A percentile compares a stretch with the other conserved stretches of the same genome.
Evolutionary conservation across 208 protist genomes (phyloP).

Genomic region (Acanthamoeba lenticulata): DNA sequence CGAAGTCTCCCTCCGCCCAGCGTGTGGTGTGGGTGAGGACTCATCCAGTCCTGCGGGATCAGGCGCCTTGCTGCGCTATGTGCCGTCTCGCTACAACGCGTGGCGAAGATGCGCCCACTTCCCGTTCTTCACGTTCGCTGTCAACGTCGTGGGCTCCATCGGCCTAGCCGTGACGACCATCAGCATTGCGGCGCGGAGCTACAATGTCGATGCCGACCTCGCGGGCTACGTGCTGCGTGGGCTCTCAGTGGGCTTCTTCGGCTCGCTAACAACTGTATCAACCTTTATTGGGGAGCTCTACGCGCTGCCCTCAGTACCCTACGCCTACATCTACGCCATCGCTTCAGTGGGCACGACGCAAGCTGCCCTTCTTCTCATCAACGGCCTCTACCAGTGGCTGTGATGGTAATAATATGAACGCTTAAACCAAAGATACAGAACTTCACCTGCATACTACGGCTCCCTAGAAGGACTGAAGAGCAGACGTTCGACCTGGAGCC

Average conservation of each 20-base stretch:
- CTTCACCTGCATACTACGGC: too few species aligned
- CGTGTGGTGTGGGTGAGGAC: background rate
- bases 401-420: background rate
- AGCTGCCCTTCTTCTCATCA: constrained; percentile 40
- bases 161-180: background rate
- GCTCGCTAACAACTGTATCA: constrained; percentile 32
- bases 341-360: background rate
- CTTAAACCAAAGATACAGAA: too few species aligned
- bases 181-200: background rate
- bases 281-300: constrained; percentile 56
- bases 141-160: constrained; percentile 22
- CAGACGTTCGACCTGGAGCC: too few species aligned
- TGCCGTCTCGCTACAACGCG: constrained; percentile 29
- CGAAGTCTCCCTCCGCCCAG: background rate
- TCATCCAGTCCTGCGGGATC: too few species aligned
- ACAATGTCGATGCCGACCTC: background rate
- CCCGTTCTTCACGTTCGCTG: constrained; percentile 47
- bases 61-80: constrained; percentile 32
- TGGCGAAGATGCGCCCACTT: constrained; percentile 33
- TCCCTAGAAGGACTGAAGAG: too few species aligned
- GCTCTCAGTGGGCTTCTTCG: constrained; percentile 28
- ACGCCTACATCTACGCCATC: constrained; percentile 42
- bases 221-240: background rate
- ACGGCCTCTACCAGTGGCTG: background rate
- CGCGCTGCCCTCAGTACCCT: constrained; percentile 29